Evolutionary conservation across 1,284 basidiomycete genomes (phyloP), one percentile per base, ranked within the genome.

Genomic region (Moesziomyces aphidis): DNA sequence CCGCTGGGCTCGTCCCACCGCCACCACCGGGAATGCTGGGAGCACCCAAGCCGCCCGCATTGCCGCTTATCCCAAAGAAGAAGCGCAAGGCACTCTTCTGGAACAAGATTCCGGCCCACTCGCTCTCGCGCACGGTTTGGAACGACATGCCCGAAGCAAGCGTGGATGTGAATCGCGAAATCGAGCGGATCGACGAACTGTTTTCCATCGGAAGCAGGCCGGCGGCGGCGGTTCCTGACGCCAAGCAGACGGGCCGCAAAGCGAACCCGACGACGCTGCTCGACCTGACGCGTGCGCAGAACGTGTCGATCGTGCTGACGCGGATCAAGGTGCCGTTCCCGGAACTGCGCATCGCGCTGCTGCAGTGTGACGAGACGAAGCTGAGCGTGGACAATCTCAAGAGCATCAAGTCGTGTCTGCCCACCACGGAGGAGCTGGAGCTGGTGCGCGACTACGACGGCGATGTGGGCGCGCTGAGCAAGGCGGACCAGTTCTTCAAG

Each of bases 401-500:
- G 36, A 74, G 66, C 43, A 64, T 82, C 53, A 70, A 75, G 47
- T 50, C 53, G 23, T 82, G 75, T 45, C 52, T 82, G 19, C 80
- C 80, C 1, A 80, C 77, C 1, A 22, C 72, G 17, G 80, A 82
- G 10, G 80, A 82, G 64, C 63, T 74, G 31, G 73, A 74, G 53
- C 61, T 82, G 9, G 65, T 82, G 5, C 71, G 80, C 22, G 77
- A 80, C 23, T 82, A 74, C 56, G 60, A 67, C 3, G 80, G 80
- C 54, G 65, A 79, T 24, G 39, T 82, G 22, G 28, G 54, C 19
- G 24, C 51, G 23, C 63, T 82, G 4, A 71, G 66, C 5, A 93
- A 92, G 78, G 90, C 93, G 21, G 94, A 97, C 81, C 91, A 91
- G 80, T 95, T 92, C 85, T 92, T 95, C 81, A 87, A 87, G 61